phyloP scores from a whole-genome alignment of 768 basidiomycete genomes.

The Ramaria rubella region DNA sequence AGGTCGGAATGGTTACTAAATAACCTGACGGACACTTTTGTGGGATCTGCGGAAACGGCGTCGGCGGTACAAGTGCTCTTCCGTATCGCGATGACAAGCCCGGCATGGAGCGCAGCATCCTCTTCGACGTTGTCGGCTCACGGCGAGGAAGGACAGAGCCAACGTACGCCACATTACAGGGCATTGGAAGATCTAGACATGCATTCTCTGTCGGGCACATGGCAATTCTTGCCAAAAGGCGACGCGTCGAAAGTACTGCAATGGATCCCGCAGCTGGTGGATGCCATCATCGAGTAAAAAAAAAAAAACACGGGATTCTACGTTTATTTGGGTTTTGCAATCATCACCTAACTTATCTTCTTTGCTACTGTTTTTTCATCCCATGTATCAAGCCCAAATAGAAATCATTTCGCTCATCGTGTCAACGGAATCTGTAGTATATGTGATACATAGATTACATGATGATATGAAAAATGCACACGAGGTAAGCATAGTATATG shows the following conservation, averaged over 20 bases:
- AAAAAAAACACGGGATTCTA: too few relatives aligned
- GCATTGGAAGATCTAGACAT: constrained; percentile 68
- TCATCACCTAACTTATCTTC: not conserved
- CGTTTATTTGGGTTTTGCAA: too few relatives aligned
- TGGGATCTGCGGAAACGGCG: constrained; percentile 58
- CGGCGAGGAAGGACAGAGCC: constrained; percentile 48
- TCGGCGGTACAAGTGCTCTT: constrained; percentile 70
- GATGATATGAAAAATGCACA: too few relatives aligned
- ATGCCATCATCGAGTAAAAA: constrained; percentile 8
- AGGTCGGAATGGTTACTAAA: constrained; percentile 77
- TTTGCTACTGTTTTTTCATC: not conserved
- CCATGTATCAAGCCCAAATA: not conserved
- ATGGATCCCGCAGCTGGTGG: constrained; percentile 63
- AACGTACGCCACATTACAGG: constrained; percentile 45
- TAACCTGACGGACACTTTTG: constrained; percentile 64
- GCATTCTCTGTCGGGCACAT: constrained; percentile 67
- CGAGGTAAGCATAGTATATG: not conserved
- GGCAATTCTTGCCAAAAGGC: constrained; percentile 54
- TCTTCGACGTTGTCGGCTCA: constrained; percentile 59
- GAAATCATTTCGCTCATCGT: not conserved
- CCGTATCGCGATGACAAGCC: constrained; percentile 58
- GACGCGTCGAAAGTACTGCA: constrained; percentile 57
- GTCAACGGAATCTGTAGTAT: too few relatives aligned
- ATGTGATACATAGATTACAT: not conserved
- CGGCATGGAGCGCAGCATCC: constrained; percentile 33